These are phyloP conservation scores for Cercospora zeae-maydis DNA, from an alignment of 2,329 filamentous ascomycete genomes.

Conservation along the genomic window DNA sequence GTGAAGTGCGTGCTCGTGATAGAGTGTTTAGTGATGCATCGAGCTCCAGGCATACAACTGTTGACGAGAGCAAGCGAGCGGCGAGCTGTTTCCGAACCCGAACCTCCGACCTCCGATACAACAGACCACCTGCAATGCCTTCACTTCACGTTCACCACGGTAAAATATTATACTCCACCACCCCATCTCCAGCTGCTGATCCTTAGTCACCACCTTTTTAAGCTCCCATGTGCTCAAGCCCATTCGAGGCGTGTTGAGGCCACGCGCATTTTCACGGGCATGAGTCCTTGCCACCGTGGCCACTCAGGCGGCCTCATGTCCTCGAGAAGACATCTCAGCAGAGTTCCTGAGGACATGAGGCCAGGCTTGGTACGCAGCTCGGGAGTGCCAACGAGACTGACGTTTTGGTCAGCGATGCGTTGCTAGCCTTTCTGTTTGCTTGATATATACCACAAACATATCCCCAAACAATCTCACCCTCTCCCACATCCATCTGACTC, in stretches of 20 bases:
- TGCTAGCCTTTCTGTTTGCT: background rate
- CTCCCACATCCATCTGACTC: background rate
- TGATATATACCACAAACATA: background rate
- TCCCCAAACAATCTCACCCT: background rate
- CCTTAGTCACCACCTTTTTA: background rate
- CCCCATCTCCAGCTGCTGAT: background rate
- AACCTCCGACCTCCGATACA: conserved; percentile 3
- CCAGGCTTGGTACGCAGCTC: background rate
- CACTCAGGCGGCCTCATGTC: background rate
- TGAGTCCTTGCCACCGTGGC: background rate
- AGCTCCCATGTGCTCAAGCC: background rate
- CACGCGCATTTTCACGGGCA: background rate
- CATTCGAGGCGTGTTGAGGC: background rate
- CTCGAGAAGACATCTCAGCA: background rate
- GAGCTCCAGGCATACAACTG: conserved; percentile 6
- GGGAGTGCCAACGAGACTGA: background rate
- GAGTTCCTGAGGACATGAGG: background rate
- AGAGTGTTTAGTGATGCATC: background rate
- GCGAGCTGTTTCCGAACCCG: conserved; percentile 2
- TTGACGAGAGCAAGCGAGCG: conserved; percentile 7
- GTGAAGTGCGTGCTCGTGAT: background rate
- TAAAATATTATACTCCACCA: background rate
- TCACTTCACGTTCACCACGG: background rate
- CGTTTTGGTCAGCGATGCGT: background rate
- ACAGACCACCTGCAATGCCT: background rate